Evolutionary conservation across 257 asterid genomes (phyloP).

Genomic region (Fraxinus excelsior): DNA sequence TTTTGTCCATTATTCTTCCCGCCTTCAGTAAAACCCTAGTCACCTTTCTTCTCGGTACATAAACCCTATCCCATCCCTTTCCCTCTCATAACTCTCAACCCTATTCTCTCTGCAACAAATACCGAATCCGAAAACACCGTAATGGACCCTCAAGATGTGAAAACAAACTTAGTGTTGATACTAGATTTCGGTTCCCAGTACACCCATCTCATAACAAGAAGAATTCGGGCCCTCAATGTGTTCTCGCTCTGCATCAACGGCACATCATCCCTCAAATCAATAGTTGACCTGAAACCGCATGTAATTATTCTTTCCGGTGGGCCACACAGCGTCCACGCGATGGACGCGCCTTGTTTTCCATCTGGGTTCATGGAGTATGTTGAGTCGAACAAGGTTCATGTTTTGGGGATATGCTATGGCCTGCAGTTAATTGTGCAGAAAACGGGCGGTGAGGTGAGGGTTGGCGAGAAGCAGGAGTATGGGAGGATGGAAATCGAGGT

Average conservation of each 20-base stretch:
- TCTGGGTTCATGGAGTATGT: slow-evolving; percentile 74
- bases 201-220: slow-evolving; percentile 92
- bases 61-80: background rate
- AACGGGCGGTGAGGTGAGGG: slow-evolving; percentile 75
- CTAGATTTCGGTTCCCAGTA: slow-evolving; percentile 91
- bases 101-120: background rate
- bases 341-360: slow-evolving; percentile 74
- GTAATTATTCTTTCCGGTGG: slow-evolving; percentile 94
- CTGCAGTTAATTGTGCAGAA: slow-evolving; percentile 85
- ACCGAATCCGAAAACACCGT: background rate
- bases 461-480: slow-evolving; percentile 89
- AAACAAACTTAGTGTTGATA: slow-evolving; percentile 61
- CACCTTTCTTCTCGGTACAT: slow-evolving; percentile 11
- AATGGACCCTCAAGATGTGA: slow-evolving; percentile 63
- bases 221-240: slow-evolving; percentile 80
- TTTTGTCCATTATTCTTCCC: too few relatives aligned
- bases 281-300: slow-evolving; percentile 56
- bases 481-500: slow-evolving; percentile 93
- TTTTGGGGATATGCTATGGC: slow-evolving; percentile 88
- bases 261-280: slow-evolving; percentile 67
- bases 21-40: slow-evolving; percentile 78
- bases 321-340: slow-evolving; percentile 92
- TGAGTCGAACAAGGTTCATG: slow-evolving; percentile 45
- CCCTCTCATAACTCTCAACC: background rate
- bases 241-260: slow-evolving; percentile 88